Base-by-base conservation (phyloP, 805 yeast species). In the Peterozyma xylosa region DNA sequence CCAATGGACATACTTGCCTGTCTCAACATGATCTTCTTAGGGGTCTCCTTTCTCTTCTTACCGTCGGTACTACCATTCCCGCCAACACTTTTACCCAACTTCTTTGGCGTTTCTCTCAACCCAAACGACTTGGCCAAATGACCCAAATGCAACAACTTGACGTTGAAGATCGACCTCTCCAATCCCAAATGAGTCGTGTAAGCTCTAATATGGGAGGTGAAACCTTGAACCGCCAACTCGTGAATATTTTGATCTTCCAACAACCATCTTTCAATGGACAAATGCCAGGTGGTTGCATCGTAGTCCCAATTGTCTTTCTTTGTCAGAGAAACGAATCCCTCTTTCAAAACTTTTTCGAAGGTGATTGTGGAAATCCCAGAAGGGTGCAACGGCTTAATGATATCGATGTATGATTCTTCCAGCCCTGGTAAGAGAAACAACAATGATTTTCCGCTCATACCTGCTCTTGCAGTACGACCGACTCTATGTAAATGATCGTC, bases 391-490 rank as follows among this genome's bases (percentile, higher is more conserved):
- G 72, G 68, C 39, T 68, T 71, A 39, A 86, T 71, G 42, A 74
- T 75, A 17, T 79, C 85, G 48, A 84, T 68, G 56, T 89, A 91
- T 11, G 78, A 80, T 65, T 91, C 98, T 62, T 91, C 98, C 47
- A 69, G 74, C 1, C 96, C 95, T 1, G 99, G 99, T 30, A 91
- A 67, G 36, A 93, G 67, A 56, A 91, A 88, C 46, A 93, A 63
- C 2, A 79, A 60, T 1, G 97, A 85, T 34, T 72, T 72, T 60
- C 99, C 99, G 35, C 68, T 63, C 38, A 80, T 74, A 50, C 99
- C 99, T n/a, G 95, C 96, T 67, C 99, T 81, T 9, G 99, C 99
- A 11, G 98, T 89, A 68, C 99, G 80, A 43, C 99, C 99, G 45
- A 90, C 86, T 63, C 99, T 76, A 63, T 93, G 99, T 46, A 93